Base-by-base conservation (phyloP, 257 asterid species). In the Datura wrightii region DNA sequence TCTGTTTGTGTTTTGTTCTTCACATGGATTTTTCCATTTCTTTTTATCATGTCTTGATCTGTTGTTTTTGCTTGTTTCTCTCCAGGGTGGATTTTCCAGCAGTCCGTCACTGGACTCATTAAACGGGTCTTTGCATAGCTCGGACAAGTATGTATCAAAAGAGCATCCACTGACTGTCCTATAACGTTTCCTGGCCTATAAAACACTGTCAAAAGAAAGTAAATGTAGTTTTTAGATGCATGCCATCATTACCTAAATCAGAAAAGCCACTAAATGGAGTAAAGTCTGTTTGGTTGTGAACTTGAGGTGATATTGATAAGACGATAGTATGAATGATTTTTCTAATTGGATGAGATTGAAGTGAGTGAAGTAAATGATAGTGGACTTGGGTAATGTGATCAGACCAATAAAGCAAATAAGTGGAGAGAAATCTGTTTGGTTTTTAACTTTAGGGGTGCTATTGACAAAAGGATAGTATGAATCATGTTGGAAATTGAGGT, bases 61-160 rank as follows among this genome's bases (percentile, higher is more conserved):
- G 65, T 84, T 44, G 50, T 60, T 41, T 19, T 80, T 54, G 63
- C 86, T 6, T 85, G 60, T 88, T 37, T 84, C 81, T 89, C 48
- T 83, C 50, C 98, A 97, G 99, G 89, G 96, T 85, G 95, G 97
- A 86, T 91, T 88, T 90, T 80, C 96, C 50, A 93, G 94, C 87
- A 89, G 89, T 87, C 93, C 97, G 2, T 90, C 98, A 15, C 88
- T 88, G 79, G 99, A 91, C 86, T 70, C 87, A 11, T 90, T 91
- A 84, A 89, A 93, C 39, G 98, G 95, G 84, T 88, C 94, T 55
- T 79, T 79, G 63, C 92, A 86, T 89, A 89, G 88, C 86, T 83
- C 90, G 14, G 95, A 93, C 86, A 96, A 93, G 99, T 96, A 93
- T 5, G 79, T 37, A 76, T 65, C 36, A 37, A 16, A 78, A 42